Conservation (phyloP, 768 basidiomycete genomes). For the button mushroom (Agaricus bisporus) region DNA sequence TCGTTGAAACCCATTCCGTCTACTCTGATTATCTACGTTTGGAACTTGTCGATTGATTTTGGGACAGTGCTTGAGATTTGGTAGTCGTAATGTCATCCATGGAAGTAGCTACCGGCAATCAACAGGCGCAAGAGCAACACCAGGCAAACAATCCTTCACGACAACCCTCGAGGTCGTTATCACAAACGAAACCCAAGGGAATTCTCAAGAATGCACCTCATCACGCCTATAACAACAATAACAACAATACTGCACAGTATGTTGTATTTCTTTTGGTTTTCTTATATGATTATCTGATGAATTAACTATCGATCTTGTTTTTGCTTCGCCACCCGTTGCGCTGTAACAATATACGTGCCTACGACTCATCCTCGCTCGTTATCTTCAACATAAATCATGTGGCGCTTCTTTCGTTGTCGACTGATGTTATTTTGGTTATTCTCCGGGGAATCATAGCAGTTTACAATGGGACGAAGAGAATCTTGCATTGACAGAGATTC, state of each 20-base stretch:
- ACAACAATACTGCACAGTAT: conserved; percentile 38
- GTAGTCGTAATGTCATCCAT: conserved; percentile 18
- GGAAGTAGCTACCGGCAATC: conserved; percentile 18
- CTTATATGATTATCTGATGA: conserved; percentile 1
- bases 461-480: conserved; percentile 96
- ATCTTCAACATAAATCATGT: not conserved
- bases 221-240: conserved; percentile 23
- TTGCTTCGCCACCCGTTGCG: too few species aligned
- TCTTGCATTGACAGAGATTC: conserved; percentile 84
- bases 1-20: too few species aligned
- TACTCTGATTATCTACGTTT: too few species aligned
- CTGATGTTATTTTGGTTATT: not conserved
- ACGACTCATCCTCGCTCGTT: not conserved
- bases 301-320: too few species aligned
- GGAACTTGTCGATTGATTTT: not conserved
- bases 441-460: conserved; percentile 34
- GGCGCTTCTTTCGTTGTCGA: not conserved
- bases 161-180: conserved; percentile 51
- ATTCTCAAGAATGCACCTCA: conserved; percentile 81
- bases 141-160: conserved; percentile 30
- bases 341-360: too few species aligned
- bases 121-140: conserved; percentile 37
- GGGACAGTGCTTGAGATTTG: not conserved
- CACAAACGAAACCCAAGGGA: conserved; percentile 75
- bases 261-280: conserved; percentile 16